Percentiles rank a stretch among this genome's conserved stretches.
These are phyloP conservation scores for Zelopaecilomyces penicillatus DNA, from an alignment of 2,329 filamentous ascomycete genomes.

Conservation along the genomic window DNA sequence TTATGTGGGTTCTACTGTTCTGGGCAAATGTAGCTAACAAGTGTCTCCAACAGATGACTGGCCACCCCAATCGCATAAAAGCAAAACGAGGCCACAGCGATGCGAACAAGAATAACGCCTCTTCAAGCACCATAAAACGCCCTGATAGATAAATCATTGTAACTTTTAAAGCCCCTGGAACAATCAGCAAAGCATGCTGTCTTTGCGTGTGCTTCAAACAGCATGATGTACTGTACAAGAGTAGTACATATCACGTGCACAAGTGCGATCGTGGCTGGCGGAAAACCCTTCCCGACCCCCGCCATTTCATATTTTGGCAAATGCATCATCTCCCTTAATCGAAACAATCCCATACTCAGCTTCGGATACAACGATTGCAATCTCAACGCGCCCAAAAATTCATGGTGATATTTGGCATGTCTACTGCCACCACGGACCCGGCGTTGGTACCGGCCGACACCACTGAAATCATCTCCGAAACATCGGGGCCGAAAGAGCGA, in stretches of 20 bases:
- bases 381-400: constrained; percentile 14
- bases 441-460: constrained; percentile 24
- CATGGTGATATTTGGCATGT: constrained; percentile 22
- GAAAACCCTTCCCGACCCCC: constrained; percentile 14
- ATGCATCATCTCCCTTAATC: constrained; percentile 23
- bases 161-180: no score
- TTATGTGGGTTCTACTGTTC: not conserved
- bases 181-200: no score
- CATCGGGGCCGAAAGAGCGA: constrained; percentile 35
- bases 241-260: not conserved
- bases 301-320: constrained; percentile 21
- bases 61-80: no score
- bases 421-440: constrained; percentile 30
- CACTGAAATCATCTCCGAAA: constrained; percentile 6
- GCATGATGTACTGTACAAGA: no score
- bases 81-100: no score
- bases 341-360: constrained; percentile 26
- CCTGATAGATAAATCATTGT: no score
- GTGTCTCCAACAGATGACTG: no score
- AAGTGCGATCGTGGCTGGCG: not conserved
- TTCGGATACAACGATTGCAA: constrained; percentile 34
- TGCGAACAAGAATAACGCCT: no score
- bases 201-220: no score
- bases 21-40: no score
- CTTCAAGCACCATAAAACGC: no score